Conservation (phyloP, 2,329 filamentous ascomycete genomes). For the Ophiocordyceps unilateralis region DNA sequence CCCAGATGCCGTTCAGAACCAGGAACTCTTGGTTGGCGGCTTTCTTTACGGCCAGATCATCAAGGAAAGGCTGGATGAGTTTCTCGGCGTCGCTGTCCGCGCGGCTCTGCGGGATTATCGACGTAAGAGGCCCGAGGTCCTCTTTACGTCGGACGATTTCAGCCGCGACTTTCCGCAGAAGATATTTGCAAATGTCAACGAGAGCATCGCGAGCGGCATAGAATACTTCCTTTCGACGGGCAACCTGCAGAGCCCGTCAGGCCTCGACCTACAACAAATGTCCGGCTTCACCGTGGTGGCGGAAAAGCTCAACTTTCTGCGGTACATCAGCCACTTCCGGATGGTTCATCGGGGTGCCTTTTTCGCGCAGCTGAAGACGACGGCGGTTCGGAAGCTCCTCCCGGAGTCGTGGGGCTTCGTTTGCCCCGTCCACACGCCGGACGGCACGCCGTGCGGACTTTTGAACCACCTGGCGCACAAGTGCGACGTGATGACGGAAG, state of each 20-base stretch:
- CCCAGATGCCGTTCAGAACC: constrained; percentile 89
- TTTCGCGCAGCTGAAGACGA: constrained; percentile 95
- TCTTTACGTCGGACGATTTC: constrained; percentile 66
- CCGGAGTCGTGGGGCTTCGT: constrained; percentile 97
- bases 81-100: constrained; percentile 42
- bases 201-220: constrained; percentile 71
- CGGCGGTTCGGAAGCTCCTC: constrained; percentile 83
- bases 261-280: constrained; percentile 83
- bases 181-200: constrained; percentile 67
- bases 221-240: constrained; percentile 96
- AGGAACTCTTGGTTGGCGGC: constrained; percentile 84
- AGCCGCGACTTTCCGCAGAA: constrained; percentile 60
- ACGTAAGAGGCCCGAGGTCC: constrained; percentile 38
- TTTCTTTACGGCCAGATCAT: constrained; percentile 91
- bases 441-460: constrained; percentile 86
- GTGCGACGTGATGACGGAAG: constrained; percentile 69
- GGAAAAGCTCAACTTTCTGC: constrained; percentile 96
- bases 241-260: constrained; percentile 79
- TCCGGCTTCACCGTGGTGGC: constrained; percentile 94
- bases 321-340: constrained; percentile 96
- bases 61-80: constrained; percentile 87
- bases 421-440: constrained; percentile 92
- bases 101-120: constrained; percentile 38
- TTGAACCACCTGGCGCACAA: constrained; percentile 93
- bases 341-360: constrained; percentile 99